Base-by-base conservation (phyloP, 495 filamentous ascomycete genomes). In the Diplogelasinospora grovesii region DNA sequence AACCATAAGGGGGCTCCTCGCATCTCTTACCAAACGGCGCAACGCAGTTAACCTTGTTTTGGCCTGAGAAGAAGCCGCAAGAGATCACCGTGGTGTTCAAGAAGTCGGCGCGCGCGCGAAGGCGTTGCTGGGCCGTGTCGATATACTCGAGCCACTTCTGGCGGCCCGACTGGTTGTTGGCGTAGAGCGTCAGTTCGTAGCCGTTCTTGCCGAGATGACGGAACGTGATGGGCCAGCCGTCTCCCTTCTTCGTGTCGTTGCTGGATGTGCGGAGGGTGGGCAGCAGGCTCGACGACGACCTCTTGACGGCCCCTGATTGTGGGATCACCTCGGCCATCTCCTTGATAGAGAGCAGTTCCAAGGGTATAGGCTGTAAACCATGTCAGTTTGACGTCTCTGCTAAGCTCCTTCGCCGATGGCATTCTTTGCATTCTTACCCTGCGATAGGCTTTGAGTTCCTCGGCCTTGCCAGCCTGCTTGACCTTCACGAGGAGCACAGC, bases 111-210 rank as follows among this genome's bases (percentile, higher is more conserved):
- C 88, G 77, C 44, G 86, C 83, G 51, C 84, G 71, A 16, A 99
- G 74, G 38, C 83, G 83, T 33, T 81, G 75, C 61, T 97, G 92
- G 56, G 95, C 89, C 16, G 79, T 71, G 50, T 95, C 89, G 49
- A 99, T 95, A 52, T 85, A 78, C 66, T 97, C 90, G 53, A 99
- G 86, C 80, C 93, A 97, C 64, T 97, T 97, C 52, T 84, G 78
- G 43, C 89, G 73, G 14, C 83, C 82, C 18, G 83, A 82, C 41
- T 82, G 82, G 32, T 81, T 87, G 15, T 79, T 74, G 19, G 86
- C 89, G 61, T 83, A 97, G 1, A 99, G 71, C n/a, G 89, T 89
- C 47, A 84, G 71, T 53, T 95, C 93, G 59, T 95, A 97, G 25
- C 89, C 89, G 39, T 86, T 88, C 57, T 89, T 93, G n/a, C 93